Evolutionary conservation across 192 early-diverging fungal genomes (phyloP).

Genomic region (Jimgerdemannia flammicorona): DNA sequence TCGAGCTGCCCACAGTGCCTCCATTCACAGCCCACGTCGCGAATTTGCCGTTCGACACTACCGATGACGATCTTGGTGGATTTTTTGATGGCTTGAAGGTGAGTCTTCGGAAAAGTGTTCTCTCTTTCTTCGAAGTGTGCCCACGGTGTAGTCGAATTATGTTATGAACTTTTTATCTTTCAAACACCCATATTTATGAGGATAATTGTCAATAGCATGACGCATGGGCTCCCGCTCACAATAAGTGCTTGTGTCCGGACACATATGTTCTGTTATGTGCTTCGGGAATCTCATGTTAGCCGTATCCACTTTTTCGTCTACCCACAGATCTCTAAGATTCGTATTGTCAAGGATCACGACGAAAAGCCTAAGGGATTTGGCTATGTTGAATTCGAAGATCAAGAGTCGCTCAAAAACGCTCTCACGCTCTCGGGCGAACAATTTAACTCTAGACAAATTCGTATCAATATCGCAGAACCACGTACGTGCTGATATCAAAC

Average conservation of each 20-base stretch:
- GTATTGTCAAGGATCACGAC: slow-evolving; percentile 78
- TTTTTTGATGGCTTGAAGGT: slow-evolving; percentile 76
- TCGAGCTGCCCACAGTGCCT: slow-evolving; percentile 73
- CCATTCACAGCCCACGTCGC: slow-evolving; percentile 91
- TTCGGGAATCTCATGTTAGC: neutral
- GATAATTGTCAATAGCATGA: too few species aligned
- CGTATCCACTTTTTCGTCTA: neutral
- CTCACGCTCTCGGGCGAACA: slow-evolving; percentile 57
- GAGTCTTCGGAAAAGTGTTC: neutral
- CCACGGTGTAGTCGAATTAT: too few species aligned
- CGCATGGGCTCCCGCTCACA: too few species aligned
- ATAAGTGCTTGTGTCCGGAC: too few species aligned
- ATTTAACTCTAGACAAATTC: slow-evolving; percentile 65
- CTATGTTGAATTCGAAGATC: slow-evolving; percentile 90
- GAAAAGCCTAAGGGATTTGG: slow-evolving; percentile 90
- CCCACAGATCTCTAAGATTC: slow-evolving; percentile 67
- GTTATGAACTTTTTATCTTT: too few species aligned
- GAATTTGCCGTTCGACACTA: slow-evolving; percentile 84
- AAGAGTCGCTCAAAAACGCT: slow-evolving; percentile 79
- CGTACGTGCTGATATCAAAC: slow-evolving; percentile 47
- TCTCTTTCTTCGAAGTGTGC: neutral
- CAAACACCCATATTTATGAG: too few species aligned
- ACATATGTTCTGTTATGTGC: neutral
- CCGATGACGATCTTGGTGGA: slow-evolving; percentile 68
- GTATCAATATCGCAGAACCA: slow-evolving; percentile 86